phyloP scores from a whole-genome alignment of 2,329 filamentous ascomycete species.

The Alternaria triticimaculans region DNA sequence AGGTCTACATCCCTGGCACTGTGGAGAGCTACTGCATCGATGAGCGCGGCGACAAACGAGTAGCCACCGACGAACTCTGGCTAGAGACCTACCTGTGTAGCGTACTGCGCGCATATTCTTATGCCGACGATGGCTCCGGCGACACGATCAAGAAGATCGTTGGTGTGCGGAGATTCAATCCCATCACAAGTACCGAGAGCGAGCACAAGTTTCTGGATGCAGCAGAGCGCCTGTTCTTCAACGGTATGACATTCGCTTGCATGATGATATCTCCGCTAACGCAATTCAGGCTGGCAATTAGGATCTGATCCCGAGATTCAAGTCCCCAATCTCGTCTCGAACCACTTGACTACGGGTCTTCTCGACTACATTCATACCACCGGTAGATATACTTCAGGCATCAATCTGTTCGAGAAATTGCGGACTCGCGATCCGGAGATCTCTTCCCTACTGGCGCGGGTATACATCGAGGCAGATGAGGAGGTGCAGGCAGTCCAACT shows the following conservation, averaged over 20 bases:
- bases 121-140: slow-evolving; percentile 93
- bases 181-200: slow-evolving; percentile 96
- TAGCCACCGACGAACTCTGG: slow-evolving; percentile 93
- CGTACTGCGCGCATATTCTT: slow-evolving; percentile 91
- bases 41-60: slow-evolving; percentile 92
- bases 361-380: slow-evolving; percentile 95
- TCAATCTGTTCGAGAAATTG: slow-evolving; percentile 97
- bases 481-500: slow-evolving; percentile 94
- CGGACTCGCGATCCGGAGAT: slow-evolving; percentile 90
- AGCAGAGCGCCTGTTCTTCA: slow-evolving; percentile 93
- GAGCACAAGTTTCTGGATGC: slow-evolving; percentile 96
- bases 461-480: slow-evolving; percentile 93
- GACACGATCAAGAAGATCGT: slow-evolving; percentile 97
- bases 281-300: slow-evolving; percentile 77
- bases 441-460: slow-evolving; percentile 86
- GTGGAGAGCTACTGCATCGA: slow-evolving; percentile 98
- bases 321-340: slow-evolving; percentile 94
- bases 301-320: slow-evolving; percentile 97
- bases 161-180: slow-evolving; percentile 96
- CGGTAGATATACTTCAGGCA: slow-evolving; percentile 90
- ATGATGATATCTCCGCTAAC: slow-evolving; percentile 6
- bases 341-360: slow-evolving; percentile 92
- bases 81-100: slow-evolving; percentile 97
- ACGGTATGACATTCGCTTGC: slow-evolving; percentile 61
- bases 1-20: slow-evolving; percentile 94